phyloP scores from a whole-genome alignment of 306 rosid genomes.

The Datisca glomerata region DNA sequence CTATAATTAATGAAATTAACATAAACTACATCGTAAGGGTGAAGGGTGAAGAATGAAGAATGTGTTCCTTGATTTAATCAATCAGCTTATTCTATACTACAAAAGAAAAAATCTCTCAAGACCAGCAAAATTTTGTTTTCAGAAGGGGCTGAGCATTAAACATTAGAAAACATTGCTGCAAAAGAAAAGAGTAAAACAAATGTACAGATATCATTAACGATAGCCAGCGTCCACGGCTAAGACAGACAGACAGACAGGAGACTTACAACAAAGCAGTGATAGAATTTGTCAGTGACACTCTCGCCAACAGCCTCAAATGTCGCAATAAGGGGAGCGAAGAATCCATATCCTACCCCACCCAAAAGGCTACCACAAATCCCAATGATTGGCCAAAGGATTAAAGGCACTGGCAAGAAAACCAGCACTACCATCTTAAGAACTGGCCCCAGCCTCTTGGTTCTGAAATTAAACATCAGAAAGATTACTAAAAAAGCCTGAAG shows the following conservation, averaged over 20 bases:
- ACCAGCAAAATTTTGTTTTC: no score
- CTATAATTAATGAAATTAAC: no score
- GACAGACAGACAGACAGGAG: slow-evolving; percentile 9
- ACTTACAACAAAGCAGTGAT: slow-evolving; percentile 59
- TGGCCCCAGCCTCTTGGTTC: slow-evolving; percentile 62
- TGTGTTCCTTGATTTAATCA: no score
- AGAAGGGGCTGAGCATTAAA: no score
- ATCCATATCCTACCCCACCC: slow-evolving; percentile 74
- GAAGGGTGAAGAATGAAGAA: no score
- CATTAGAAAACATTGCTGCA: no score
- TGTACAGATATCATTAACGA: no score
- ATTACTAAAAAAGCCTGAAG: neutral
- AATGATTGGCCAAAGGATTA: slow-evolving; percentile 42
- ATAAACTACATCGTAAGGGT: no score
- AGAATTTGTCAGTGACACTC: slow-evolving; percentile 27
- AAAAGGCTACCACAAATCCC: slow-evolving; percentile 56
- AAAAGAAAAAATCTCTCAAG: no score
- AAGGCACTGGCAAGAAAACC: slow-evolving; percentile 48
- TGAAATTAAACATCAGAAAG: slow-evolving; percentile 18
- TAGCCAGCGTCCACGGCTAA: no score
- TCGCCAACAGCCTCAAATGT: slow-evolving; percentile 69
- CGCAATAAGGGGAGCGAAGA: slow-evolving; percentile 59
- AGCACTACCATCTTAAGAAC: slow-evolving; percentile 42
- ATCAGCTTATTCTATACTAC: no score
- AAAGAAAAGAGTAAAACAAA: no score